These are phyloP conservation scores for Monascus purpureus DNA, from an alignment of 495 filamentous ascomycete genomes.

Conservation along the genomic window DNA sequence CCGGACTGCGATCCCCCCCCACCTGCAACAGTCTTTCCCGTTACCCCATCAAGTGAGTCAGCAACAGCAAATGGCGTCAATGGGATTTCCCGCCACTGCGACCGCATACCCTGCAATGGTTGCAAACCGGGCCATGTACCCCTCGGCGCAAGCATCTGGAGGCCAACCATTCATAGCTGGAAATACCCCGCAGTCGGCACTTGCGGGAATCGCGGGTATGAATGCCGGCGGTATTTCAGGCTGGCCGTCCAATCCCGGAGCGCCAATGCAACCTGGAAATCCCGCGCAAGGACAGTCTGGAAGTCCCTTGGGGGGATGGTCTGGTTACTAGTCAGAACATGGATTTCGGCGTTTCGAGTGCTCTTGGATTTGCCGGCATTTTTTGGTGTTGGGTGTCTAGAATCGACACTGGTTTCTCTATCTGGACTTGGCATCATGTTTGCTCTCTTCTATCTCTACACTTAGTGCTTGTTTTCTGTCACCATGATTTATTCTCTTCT, in stretches of 20 bases:
- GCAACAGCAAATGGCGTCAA: conserved; percentile 39
- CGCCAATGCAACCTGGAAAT: conserved; percentile 30
- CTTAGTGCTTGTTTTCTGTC: conserved; percentile 5
- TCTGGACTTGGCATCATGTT: background rate
- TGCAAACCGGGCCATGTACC: conserved; percentile 26
- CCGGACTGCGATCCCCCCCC: conserved; percentile 21
- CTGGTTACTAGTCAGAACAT: conserved; percentile 20
- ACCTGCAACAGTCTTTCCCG: conserved; percentile 30
- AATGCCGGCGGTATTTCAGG: conserved; percentile 24
- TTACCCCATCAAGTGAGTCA: conserved; percentile 44
- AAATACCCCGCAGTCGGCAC: conserved; percentile 23
- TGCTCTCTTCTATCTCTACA: conserved; percentile 2
- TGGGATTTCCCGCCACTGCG: conserved; percentile 24
- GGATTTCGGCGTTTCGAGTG: conserved; percentile 16
- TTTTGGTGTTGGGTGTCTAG: conserved; percentile 2
- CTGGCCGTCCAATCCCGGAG: conserved; percentile 23
- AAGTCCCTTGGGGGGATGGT: conserved; percentile 30
- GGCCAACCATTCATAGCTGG: conserved; percentile 28
- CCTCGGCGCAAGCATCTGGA: conserved; percentile 22
- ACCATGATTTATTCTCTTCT: too few relatives aligned
- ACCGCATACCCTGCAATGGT: conserved; percentile 24
- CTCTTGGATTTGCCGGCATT: conserved; percentile 9
- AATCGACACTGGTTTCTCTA: background rate
- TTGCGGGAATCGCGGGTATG: conserved; percentile 23
- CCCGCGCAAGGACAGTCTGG: conserved; percentile 30